These are phyloP conservation scores for Apophysomyces sp. DNA, from an alignment of 371 early-diverging fungal genomes.

Conservation along the genomic window DNA sequence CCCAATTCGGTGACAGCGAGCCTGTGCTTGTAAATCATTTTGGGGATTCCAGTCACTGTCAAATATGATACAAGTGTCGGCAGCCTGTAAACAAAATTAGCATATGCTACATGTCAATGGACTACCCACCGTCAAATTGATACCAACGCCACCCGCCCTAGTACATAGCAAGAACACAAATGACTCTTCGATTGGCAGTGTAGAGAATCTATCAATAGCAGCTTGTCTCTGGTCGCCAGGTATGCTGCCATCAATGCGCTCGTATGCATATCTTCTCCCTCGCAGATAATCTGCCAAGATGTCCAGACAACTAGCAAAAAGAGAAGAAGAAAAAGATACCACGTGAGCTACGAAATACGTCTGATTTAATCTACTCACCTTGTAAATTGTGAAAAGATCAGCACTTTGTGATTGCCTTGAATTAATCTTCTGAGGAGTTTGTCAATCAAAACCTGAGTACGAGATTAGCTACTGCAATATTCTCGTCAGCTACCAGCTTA, in stretches of 20 bases:
- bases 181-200: slow-evolving; percentile 62
- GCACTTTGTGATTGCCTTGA: slow-evolving; percentile 84
- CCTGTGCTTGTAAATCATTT: slow-evolving; percentile 95
- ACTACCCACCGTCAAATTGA: slow-evolving; percentile 73
- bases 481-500: neutral
- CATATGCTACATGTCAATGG: neutral
- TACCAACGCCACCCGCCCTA: slow-evolving; percentile 93
- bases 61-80: slow-evolving; percentile 95
- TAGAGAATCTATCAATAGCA: slow-evolving; percentile 94
- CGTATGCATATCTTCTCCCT: slow-evolving; percentile 73
- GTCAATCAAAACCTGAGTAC: slow-evolving; percentile 65
- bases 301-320: slow-evolving; percentile 59
- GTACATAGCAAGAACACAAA: slow-evolving; percentile 90
- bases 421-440: slow-evolving; percentile 82
- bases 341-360: neutral
- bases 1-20: slow-evolving; percentile 95
- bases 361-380: slow-evolving; percentile 10
- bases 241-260: slow-evolving; percentile 90
- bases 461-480: neutral
- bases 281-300: slow-evolving; percentile 90
- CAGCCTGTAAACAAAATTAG: slow-evolving; percentile 50
- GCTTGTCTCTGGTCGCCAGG: slow-evolving; percentile 91
- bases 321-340: neutral
- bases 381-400: slow-evolving; percentile 97
- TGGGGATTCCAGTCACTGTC: slow-evolving; percentile 99